Evolutionary conservation across 192 early-diverging fungal species (phyloP).

Genomic region (Dimargaris verticillata): DNA sequence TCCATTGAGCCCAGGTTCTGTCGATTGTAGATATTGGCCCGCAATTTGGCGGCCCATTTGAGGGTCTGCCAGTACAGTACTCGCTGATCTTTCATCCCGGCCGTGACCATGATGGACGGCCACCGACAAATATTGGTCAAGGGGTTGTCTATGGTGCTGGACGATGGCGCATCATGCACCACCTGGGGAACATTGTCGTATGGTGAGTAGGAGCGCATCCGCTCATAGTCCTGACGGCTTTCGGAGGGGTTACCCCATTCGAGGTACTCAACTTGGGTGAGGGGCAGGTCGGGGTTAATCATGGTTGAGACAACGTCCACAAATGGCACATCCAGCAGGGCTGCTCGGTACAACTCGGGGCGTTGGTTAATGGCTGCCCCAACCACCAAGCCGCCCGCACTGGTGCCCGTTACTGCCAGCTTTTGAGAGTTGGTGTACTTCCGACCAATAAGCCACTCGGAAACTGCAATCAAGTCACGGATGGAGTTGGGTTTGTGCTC

Average conservation of each 20-base stretch:
- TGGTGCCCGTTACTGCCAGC: slow-evolving; percentile 50
- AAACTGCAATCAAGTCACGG: slow-evolving; percentile 49
- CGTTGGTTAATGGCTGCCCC: slow-evolving; percentile 44
- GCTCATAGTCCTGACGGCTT: slow-evolving; percentile 30
- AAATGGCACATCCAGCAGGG: slow-evolving; percentile 65
- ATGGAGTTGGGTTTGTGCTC: slow-evolving; percentile 56
- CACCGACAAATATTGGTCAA: not conserved
- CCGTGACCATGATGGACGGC: slow-evolving; percentile 56
- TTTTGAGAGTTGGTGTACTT: slow-evolving; percentile 32
- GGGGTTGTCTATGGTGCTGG: not conserved
- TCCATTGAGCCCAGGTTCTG: not conserved
- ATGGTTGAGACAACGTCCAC: slow-evolving; percentile 76
- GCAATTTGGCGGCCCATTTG: slow-evolving; percentile 73
- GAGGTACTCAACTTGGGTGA: slow-evolving; percentile 50
- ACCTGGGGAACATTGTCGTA: slow-evolving; percentile 40
- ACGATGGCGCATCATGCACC: not conserved
- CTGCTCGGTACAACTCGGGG: slow-evolving; percentile 58
- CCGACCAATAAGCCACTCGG: slow-evolving; percentile 41
- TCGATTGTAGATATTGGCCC: slow-evolving; percentile 16
- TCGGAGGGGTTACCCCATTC: slow-evolving; percentile 60
- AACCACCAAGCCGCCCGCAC: slow-evolving; percentile 63
- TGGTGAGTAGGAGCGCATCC: slow-evolving; percentile 43
- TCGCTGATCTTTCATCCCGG: slow-evolving; percentile 61
- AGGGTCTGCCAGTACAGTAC: slow-evolving; percentile 70
- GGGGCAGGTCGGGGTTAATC: slow-evolving; percentile 51